These are phyloP conservation scores for Pythium coloratum DNA, from an alignment of 352 stramenopile species.

Conservation along the genomic window DNA sequence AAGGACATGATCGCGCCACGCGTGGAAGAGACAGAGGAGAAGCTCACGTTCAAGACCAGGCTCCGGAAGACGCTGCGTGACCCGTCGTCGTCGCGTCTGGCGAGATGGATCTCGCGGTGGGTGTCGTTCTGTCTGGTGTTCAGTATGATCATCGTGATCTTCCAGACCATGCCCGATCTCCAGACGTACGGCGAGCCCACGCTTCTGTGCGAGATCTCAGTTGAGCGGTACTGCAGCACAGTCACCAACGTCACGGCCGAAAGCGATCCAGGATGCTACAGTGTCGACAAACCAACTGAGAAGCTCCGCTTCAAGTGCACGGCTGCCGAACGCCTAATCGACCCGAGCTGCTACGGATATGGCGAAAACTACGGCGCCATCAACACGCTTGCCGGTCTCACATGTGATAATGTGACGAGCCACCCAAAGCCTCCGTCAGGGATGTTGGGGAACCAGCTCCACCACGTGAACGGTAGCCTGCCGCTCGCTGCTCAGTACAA, in stretches of 20 bases:
- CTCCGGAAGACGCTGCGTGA: conserved; percentile 43
- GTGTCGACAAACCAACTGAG: conserved; percentile 34
- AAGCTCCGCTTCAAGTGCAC: conserved; percentile 54
- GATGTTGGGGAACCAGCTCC: background rate
- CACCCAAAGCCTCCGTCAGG: conserved; percentile 16
- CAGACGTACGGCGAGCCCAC: conserved; percentile 69
- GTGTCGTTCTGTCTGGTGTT: conserved; percentile 64
- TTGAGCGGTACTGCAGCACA: conserved; percentile 51
- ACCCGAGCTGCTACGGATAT: conserved; percentile 57
- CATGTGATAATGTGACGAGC: conserved; percentile 40
- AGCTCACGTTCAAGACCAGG: conserved; percentile 37
- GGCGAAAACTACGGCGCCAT: conserved; percentile 48
- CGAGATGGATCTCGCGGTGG: conserved; percentile 49
- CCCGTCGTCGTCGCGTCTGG: conserved; percentile 43
- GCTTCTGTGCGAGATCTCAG: conserved; percentile 56
- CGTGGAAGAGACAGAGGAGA: conserved; percentile 35
- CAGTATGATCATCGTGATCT: conserved; percentile 76
- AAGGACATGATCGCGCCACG: conserved; percentile 61
- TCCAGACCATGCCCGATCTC: conserved; percentile 78
- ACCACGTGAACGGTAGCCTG: conserved; percentile 28
- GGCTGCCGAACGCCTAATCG: conserved; percentile 32
- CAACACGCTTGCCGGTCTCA: conserved; percentile 38
- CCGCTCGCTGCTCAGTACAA: conserved; percentile 22
- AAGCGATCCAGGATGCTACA: conserved; percentile 66
- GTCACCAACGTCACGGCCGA: conserved; percentile 28